Percentiles rank a stretch among this genome's conserved stretches.
Conservation (phyloP, 768 basidiomycete species). For the Calocybe indica region DNA sequence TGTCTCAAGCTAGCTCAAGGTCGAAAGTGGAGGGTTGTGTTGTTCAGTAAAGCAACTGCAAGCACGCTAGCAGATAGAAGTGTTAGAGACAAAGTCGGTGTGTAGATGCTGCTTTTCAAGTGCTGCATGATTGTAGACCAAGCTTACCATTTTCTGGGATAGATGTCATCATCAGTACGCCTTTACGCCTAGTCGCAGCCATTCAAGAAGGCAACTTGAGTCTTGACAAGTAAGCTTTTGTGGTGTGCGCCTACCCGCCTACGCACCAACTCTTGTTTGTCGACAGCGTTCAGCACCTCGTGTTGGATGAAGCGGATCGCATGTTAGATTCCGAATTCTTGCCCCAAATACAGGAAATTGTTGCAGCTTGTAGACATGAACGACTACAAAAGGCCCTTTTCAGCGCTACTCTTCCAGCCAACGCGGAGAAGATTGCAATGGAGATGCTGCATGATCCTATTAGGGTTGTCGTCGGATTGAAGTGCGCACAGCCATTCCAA, state of each 20-base stretch:
- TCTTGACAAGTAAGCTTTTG: slow-evolving; percentile 58
- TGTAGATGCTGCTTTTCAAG: slow-evolving; percentile 16
- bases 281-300: slow-evolving; percentile 73
- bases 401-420: slow-evolving; percentile 90
- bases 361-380: slow-evolving; percentile 67
- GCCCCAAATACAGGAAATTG: slow-evolving; percentile 81
- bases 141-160: neutral
- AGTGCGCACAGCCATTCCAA: slow-evolving; percentile 46
- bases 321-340: slow-evolving; percentile 88
- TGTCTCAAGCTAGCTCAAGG: slow-evolving; percentile 77
- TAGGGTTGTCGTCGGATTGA: slow-evolving; percentile 92
- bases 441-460: slow-evolving; percentile 81
- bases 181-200: slow-evolving; percentile 80
- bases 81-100: slow-evolving; percentile 73
- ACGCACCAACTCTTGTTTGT: neutral
- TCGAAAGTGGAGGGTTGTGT: slow-evolving; percentile 73
- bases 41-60: slow-evolving; percentile 89
- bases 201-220: slow-evolving; percentile 63
- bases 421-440: slow-evolving; percentile 83
- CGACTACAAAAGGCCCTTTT: slow-evolving; percentile 83
- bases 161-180: slow-evolving; percentile 94
- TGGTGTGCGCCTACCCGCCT: neutral
- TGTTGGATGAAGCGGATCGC: slow-evolving; percentile 90
- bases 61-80: slow-evolving; percentile 69
- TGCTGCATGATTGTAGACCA: too few species aligned